These are phyloP conservation scores for Suillus clintonianus DNA, from an alignment of 768 basidiomycete genomes.

Conservation along the genomic window DNA sequence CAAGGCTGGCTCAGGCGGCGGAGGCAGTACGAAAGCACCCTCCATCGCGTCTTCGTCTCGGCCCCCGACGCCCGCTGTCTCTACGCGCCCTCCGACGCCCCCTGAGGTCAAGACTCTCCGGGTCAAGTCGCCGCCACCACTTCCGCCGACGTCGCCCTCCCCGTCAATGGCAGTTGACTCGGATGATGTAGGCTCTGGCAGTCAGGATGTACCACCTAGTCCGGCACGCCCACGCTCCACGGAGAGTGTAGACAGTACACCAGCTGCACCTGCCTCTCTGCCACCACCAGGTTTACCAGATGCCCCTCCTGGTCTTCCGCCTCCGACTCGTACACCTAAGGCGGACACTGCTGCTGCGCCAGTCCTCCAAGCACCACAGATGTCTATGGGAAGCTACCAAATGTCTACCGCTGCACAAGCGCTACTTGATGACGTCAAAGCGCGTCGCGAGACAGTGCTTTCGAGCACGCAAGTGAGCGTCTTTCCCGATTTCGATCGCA, in stretches of 20 bases:
- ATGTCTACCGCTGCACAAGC: slow-evolving; percentile 86
- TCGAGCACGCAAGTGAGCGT: slow-evolving; percentile 51
- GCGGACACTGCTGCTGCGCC: slow-evolving; percentile 51
- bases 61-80: slow-evolving; percentile 53
- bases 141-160: slow-evolving; percentile 41
- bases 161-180: slow-evolving; percentile 54
- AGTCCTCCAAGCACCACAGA: slow-evolving; percentile 42
- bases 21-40: slow-evolving; percentile 41
- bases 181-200: slow-evolving; percentile 48
- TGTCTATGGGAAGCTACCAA: slow-evolving; percentile 70
- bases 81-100: slow-evolving; percentile 44
- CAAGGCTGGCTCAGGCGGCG: slow-evolving; percentile 35
- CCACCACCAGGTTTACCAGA: slow-evolving; percentile 57
- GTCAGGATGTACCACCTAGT: slow-evolving; percentile 45
- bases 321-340: slow-evolving; percentile 48
- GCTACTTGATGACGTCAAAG: slow-evolving; percentile 80
- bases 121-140: slow-evolving; percentile 44
- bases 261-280: slow-evolving; percentile 29
- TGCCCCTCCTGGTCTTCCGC: slow-evolving; percentile 59
- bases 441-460: slow-evolving; percentile 62
- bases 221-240: slow-evolving; percentile 44
- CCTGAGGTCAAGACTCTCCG: slow-evolving; percentile 41
- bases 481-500: slow-evolving; percentile 90
- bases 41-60: slow-evolving; percentile 57
- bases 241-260: slow-evolving; percentile 35